Percentiles rank a stretch among this genome's conserved stretches.
Conservation (phyloP, 2,329 filamentous ascomycete species). For the Chaetoscypha palmicola region DNA sequence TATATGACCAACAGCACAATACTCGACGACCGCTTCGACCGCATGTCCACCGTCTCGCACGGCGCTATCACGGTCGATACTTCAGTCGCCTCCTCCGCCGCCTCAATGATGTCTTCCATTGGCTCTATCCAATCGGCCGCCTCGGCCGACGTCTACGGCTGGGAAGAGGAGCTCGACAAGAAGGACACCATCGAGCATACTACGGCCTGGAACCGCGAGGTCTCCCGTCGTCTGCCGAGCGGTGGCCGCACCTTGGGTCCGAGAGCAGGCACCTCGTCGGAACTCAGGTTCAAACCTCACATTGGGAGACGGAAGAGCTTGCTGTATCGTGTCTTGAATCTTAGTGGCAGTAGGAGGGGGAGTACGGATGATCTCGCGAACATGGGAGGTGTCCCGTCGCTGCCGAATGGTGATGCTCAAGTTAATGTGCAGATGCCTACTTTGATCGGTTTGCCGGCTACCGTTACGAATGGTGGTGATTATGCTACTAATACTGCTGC, state of each 20-base stretch:
- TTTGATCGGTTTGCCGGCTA: too few relatives aligned
- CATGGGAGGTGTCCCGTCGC: too few relatives aligned
- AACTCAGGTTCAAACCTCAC: too few relatives aligned
- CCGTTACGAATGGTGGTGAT: too few relatives aligned
- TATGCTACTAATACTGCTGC: too few relatives aligned
- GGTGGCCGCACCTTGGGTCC: constrained; percentile 19
- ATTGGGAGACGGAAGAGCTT: background rate
- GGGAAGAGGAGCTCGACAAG: constrained; percentile 44
- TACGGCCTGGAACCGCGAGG: constrained; percentile 18
- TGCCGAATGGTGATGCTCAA: too few relatives aligned
- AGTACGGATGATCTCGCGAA: too few relatives aligned
- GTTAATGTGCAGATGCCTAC: too few relatives aligned
- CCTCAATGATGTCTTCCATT: constrained; percentile 28
- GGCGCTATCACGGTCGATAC: constrained; percentile 21
- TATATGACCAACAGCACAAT: constrained; percentile 15
- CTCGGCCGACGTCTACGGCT: constrained; percentile 43
- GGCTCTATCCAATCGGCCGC: constrained; percentile 30
- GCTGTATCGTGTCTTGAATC: background rate
- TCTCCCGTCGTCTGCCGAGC: constrained; percentile 16
- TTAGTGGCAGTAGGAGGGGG: background rate
- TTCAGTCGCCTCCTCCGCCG: constrained; percentile 30
- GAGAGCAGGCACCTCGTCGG: constrained; percentile 1
- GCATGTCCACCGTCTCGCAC: constrained; percentile 11
- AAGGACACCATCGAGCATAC: constrained; percentile 23
- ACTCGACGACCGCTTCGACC: constrained; percentile 20